Conservation (phyloP, 2,329 filamentous ascomycete species). For the Pezicula rhizophila region DNA sequence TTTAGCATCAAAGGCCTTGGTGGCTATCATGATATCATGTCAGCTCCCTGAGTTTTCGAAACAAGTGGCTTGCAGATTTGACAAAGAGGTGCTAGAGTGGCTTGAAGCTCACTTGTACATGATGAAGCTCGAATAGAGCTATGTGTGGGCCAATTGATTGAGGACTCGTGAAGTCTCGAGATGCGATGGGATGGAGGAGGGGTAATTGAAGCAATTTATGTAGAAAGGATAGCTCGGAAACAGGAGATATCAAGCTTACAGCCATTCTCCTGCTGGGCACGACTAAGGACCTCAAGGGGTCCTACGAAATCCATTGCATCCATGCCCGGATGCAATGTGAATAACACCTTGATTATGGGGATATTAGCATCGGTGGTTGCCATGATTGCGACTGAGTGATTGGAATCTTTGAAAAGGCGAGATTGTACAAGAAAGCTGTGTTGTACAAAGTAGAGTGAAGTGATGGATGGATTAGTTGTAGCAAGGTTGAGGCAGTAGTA, state of each 20-base stretch:
- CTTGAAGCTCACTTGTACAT: background rate
- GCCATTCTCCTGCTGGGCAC: slow-evolving; percentile 46
- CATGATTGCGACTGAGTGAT: slow-evolving; percentile 23
- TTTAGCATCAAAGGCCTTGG: slow-evolving; percentile 20
- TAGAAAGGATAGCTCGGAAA: background rate
- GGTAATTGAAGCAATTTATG: slow-evolving; percentile 2
- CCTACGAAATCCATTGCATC: slow-evolving; percentile 52
- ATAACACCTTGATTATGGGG: slow-evolving; percentile 50
- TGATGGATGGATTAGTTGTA: slow-evolving; percentile 1
- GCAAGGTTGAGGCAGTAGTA: background rate
- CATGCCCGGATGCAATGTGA: slow-evolving; percentile 48
- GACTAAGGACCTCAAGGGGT: slow-evolving; percentile 50
- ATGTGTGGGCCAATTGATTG: slow-evolving; percentile 4
- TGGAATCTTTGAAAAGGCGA: slow-evolving; percentile 1
- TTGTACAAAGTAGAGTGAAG: slow-evolving; percentile 2
- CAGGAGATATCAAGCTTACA: slow-evolving; percentile 28
- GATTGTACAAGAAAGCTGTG: slow-evolving; percentile 1
- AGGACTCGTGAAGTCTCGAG: slow-evolving; percentile 2
- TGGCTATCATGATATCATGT: slow-evolving; percentile 12
- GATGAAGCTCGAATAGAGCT: slow-evolving; percentile 1
- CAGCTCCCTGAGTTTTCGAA: background rate
- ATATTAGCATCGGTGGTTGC: slow-evolving; percentile 20
- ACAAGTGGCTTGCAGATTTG: slow-evolving; percentile 1
- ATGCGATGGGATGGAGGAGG: slow-evolving; percentile 1
- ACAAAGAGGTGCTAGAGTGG: background rate